These are phyloP conservation scores for Geotrichum fermentans DNA, from an alignment of 1,139 yeast species.

Conservation along the genomic window DNA sequence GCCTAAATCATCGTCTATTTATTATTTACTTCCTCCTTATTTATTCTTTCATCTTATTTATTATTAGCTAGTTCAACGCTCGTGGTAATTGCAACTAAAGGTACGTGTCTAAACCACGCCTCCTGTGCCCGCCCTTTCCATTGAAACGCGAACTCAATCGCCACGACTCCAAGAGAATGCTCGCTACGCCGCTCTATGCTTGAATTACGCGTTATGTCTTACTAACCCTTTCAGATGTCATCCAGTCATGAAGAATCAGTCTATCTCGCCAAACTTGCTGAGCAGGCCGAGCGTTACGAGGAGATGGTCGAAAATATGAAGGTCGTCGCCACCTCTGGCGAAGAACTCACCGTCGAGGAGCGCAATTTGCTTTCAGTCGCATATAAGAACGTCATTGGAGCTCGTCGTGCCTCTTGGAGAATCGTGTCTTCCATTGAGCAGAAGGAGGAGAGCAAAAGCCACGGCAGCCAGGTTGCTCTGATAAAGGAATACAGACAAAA, in stretches of 20 bases:
- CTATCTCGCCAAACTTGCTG: slow-evolving; percentile 88
- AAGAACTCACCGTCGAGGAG: slow-evolving; percentile 95
- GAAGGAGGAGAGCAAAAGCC: slow-evolving; percentile 87
- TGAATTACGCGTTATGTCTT: slow-evolving; percentile 13
- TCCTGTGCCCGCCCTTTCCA: too few relatives aligned
- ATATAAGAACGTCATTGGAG: slow-evolving; percentile 97
- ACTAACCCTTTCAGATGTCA: slow-evolving; percentile 1
- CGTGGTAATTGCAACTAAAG: too few relatives aligned
- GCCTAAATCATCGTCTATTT: too few relatives aligned
- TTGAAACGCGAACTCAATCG: too few relatives aligned
- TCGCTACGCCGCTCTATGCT: too few relatives aligned
- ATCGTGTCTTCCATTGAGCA: slow-evolving; percentile 97
- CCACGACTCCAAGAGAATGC: too few relatives aligned
- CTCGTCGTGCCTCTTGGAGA: slow-evolving; percentile 99
- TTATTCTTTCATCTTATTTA: too few relatives aligned
- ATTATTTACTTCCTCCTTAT: too few relatives aligned
- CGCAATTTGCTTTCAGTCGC: slow-evolving; percentile 96
- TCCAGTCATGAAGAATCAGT: not conserved
- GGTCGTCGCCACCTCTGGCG: slow-evolving; percentile 92
- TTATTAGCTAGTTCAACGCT: too few relatives aligned
- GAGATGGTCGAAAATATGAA: slow-evolving; percentile 99
- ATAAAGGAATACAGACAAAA: slow-evolving; percentile 93
- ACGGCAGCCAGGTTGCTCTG: slow-evolving; percentile 75
- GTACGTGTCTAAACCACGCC: too few relatives aligned
- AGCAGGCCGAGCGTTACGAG: slow-evolving; percentile 99